These are phyloP conservation scores for Dendrocalamus sinicus DNA, from an alignment of 176 grass and related monocot species.

Conservation along the genomic window DNA sequence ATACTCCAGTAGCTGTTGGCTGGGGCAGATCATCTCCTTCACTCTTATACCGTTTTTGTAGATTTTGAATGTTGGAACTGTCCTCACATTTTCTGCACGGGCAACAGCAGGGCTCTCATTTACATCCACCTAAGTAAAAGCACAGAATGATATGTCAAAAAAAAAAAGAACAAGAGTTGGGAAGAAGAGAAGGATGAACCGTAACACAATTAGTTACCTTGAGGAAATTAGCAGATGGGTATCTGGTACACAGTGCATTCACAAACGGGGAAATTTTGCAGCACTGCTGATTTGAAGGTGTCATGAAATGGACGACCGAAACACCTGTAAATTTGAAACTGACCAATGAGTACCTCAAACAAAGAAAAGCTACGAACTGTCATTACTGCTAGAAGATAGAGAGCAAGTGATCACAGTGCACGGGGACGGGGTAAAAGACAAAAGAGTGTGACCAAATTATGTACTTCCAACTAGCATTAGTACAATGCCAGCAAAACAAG, in stretches of 20 bases:
- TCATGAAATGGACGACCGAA: slow-evolving; percentile 92
- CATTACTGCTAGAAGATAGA: not conserved
- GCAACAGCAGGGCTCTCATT: slow-evolving; percentile 66
- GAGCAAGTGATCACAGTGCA: slow-evolving; percentile 26
- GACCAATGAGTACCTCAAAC: slow-evolving; percentile 21
- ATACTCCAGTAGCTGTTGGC: slow-evolving; percentile 83
- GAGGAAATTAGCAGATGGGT: slow-evolving; percentile 90
- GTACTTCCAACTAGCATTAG: slow-evolving; percentile 51
- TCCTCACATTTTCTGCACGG: slow-evolving; percentile 82
- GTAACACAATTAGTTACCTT: slow-evolving; percentile 56
- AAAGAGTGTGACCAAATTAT: slow-evolving; percentile 41
- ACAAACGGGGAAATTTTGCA: slow-evolving; percentile 77
- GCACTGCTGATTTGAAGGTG: slow-evolving; percentile 71
- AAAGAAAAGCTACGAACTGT: slow-evolving; percentile 15
- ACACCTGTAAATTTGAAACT: slow-evolving; percentile 59
- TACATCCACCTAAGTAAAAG: slow-evolving; percentile 72
- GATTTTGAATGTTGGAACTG: slow-evolving; percentile 86
- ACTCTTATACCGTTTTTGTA: slow-evolving; percentile 89
- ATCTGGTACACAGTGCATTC: slow-evolving; percentile 73
- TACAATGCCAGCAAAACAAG: slow-evolving; percentile 45
- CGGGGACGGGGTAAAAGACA: slow-evolving; percentile 18
- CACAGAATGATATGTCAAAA: slow-evolving; percentile 28
- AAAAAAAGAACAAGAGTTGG: not conserved
- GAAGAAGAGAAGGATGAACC: slow-evolving; percentile 14
- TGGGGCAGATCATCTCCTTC: slow-evolving; percentile 95